phyloP scores from a whole-genome alignment of 2,329 filamentous ascomycete species.

The Akanthomyces uredinophilus region DNA sequence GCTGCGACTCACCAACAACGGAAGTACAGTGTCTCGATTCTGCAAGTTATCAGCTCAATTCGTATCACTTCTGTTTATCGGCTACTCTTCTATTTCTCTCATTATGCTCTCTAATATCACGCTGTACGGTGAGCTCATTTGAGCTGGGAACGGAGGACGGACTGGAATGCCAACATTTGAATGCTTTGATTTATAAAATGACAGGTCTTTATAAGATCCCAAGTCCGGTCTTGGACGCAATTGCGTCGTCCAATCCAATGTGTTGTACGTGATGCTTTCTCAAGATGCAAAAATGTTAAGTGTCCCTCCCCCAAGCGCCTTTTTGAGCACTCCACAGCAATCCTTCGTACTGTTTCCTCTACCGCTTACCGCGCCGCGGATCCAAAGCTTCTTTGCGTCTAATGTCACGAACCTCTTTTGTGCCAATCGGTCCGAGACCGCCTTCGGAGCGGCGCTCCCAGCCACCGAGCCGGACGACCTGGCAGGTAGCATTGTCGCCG shows the following conservation, averaged over 20 bases:
- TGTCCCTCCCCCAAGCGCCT: not conserved
- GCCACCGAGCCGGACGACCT: conserved; percentile 62
- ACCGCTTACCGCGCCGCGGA: conserved; percentile 47
- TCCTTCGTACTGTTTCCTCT: not conserved
- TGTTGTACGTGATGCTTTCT: not conserved
- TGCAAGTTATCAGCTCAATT: too few species aligned
- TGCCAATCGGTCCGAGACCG: conserved; percentile 81
- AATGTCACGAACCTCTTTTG: conserved; percentile 85
- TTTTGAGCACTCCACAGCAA: not conserved
- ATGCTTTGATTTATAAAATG: not conserved
- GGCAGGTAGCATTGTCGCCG: conserved; percentile 65
- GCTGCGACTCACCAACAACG: not conserved
- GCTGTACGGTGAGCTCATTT: too few species aligned
- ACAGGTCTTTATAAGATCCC: not conserved
- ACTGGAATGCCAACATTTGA: not conserved
- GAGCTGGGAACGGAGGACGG: not conserved
- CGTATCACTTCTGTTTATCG: too few species aligned
- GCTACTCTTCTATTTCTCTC: too few species aligned
- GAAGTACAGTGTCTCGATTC: too few species aligned
- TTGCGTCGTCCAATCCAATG: not conserved
- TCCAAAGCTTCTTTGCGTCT: conserved; percentile 75
- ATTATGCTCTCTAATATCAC: too few species aligned
- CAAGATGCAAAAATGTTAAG: not conserved
- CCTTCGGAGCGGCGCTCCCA: conserved; percentile 75
- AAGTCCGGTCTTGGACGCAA: not conserved